phyloP scores from a whole-genome alignment of 495 filamentous ascomycete genomes.

The Trichoderma parareesei region DNA sequence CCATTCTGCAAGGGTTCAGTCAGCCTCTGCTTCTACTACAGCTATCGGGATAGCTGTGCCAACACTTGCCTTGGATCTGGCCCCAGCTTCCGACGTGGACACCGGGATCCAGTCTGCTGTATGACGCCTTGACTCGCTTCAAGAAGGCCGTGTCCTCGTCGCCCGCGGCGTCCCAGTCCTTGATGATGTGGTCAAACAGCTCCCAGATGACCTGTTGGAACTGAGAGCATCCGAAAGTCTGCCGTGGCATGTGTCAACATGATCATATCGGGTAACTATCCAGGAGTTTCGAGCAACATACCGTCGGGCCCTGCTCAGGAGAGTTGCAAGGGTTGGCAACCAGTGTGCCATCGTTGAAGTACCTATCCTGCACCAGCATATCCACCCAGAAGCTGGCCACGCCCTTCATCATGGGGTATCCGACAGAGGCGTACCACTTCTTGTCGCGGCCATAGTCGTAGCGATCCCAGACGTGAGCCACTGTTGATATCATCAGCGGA shows the following conservation, averaged over 20 bases:
- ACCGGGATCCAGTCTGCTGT: neutral
- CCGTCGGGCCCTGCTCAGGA: slow-evolving; percentile 42
- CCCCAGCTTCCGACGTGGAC: slow-evolving; percentile 6
- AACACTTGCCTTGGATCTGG: neutral
- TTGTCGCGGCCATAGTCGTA: slow-evolving; percentile 38
- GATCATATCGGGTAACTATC: too few species aligned
- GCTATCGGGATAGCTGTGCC: neutral
- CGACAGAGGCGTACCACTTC: slow-evolving; percentile 31
- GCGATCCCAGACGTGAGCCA: slow-evolving; percentile 43
- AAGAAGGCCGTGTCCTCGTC: neutral
- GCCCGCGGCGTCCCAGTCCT: neutral
- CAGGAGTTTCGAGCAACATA: neutral
- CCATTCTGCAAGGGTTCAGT: slow-evolving; percentile 36
- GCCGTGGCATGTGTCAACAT: neutral
- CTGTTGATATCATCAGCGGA: neutral
- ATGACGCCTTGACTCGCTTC: neutral
- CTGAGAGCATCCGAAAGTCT: slow-evolving; percentile 8
- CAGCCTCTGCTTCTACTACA: neutral
- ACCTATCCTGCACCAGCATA: slow-evolving; percentile 34
- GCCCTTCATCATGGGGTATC: slow-evolving; percentile 42
- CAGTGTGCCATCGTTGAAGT: slow-evolving; percentile 41
- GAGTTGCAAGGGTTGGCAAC: slow-evolving; percentile 45
- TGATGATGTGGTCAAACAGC: slow-evolving; percentile 7
- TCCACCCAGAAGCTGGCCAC: slow-evolving; percentile 40
- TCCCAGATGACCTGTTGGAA: slow-evolving; percentile 5